phyloP scores from a whole-genome alignment of 257 asterid species.

The Lithospermum erythrorhizon region DNA sequence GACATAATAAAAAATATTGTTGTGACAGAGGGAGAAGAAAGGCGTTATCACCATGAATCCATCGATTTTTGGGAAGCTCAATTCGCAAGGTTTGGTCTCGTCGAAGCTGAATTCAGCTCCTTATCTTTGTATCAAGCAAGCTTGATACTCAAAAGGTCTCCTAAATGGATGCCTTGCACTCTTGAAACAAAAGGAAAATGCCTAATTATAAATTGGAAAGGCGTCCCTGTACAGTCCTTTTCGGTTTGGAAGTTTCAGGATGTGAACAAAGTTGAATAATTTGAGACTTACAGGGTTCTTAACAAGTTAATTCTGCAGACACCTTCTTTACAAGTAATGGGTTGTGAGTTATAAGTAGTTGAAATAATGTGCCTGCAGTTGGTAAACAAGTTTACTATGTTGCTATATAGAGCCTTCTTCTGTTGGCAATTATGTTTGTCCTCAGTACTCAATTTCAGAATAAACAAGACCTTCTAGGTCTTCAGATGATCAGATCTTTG shows the following conservation, averaged over 20 bases:
- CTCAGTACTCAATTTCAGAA: no score
- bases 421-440: no score
- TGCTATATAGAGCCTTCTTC: no score
- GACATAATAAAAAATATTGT: constrained; percentile 29
- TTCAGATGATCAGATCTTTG: no score
- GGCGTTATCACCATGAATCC: constrained; percentile 14
- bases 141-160: constrained; percentile 14
- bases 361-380: no score
- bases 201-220: constrained; percentile 34
- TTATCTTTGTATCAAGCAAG: constrained; percentile 26
- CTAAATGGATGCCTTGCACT: constrained; percentile 19
- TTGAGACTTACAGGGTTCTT: no score
- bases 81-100: constrained; percentile 18
- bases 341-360: no score
- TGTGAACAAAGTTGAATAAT: background rate
- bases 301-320: no score
- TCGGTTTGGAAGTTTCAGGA: constrained; percentile 29
- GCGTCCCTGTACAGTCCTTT: constrained; percentile 25
- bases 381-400: no score
- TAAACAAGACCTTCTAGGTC: no score
- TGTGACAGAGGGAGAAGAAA: constrained; percentile 31
- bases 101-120: constrained; percentile 28
- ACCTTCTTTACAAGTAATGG: no score
- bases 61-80: constrained; percentile 27
- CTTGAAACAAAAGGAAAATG: constrained; percentile 25